These are phyloP conservation scores for Hysterium pulicare DNA, from an alignment of 2,329 filamentous ascomycete species.

Conservation along the genomic window DNA sequence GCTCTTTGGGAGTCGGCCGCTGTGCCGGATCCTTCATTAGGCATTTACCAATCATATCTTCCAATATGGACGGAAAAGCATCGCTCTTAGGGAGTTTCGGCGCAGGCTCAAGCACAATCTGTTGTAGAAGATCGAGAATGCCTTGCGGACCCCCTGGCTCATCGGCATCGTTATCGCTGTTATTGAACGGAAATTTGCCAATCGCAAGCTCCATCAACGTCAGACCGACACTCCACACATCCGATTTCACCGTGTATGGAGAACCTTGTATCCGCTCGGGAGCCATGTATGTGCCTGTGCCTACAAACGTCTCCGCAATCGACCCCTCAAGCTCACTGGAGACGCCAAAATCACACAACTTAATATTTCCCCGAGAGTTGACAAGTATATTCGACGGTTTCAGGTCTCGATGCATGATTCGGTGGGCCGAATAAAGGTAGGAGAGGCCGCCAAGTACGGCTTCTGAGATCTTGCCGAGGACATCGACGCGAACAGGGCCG, in stretches of 20 bases:
- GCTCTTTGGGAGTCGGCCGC: conserved; percentile 86
- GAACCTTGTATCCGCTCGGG: conserved; percentile 96
- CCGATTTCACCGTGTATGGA: conserved; percentile 95
- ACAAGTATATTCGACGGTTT: conserved; percentile 97
- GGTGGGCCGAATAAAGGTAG: conserved; percentile 91
- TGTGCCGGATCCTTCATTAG: conserved; percentile 84
- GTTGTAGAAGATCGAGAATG: conserved; percentile 91
- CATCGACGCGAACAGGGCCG: conserved; percentile 90
- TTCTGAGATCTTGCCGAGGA: conserved; percentile 95
- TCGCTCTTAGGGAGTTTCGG: conserved; percentile 94
- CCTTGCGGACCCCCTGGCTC: conserved; percentile 75
- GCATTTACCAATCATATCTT: conserved; percentile 97
- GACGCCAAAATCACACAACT: conserved; percentile 98
- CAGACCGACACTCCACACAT: conserved; percentile 97
- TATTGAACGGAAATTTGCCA: conserved; percentile 92
- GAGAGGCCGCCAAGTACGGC: conserved; percentile 89
- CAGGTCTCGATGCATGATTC: conserved; percentile 99
- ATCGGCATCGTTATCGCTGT: conserved; percentile 69
- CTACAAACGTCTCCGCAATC: conserved; percentile 96
- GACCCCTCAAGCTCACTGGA: conserved; percentile 97
- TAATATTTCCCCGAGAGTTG: conserved; percentile 91
- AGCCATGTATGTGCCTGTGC: conserved; percentile 98
- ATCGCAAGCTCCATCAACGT: conserved; percentile 97
- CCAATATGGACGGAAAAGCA: conserved; percentile 89
- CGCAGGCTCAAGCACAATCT: conserved; percentile 94